These are phyloP conservation scores for Trichoderma lentiforme DNA, from an alignment of 2,329 filamentous ascomycete species.

Conservation along the genomic window DNA sequence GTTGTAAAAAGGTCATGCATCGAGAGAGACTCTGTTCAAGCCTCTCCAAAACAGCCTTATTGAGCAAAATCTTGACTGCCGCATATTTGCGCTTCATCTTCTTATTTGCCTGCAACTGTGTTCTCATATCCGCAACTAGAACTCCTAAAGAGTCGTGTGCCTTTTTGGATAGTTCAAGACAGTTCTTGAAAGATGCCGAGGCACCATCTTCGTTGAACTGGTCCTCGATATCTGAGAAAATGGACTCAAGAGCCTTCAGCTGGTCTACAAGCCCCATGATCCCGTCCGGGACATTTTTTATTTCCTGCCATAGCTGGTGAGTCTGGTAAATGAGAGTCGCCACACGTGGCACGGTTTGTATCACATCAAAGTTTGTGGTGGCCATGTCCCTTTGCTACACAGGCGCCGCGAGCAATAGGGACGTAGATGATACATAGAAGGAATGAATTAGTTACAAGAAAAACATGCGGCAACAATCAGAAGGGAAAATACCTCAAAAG, in stretches of 20 bases:
- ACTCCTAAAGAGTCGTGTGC: constrained; percentile 20
- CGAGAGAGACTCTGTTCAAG: constrained; percentile 21
- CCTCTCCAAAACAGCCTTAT: constrained; percentile 21
- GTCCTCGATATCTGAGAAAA: constrained; percentile 22
- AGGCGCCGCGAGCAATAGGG: too few relatives aligned
- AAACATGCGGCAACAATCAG: background rate
- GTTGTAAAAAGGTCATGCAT: constrained; percentile 20
- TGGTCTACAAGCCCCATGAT: constrained; percentile 23
- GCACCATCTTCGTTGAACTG: constrained; percentile 18
- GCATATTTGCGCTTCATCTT: constrained; percentile 21
- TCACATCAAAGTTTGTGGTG: constrained; percentile 26
- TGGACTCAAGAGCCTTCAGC: constrained; percentile 18
- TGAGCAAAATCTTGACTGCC: constrained; percentile 22
- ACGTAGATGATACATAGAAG: background rate
- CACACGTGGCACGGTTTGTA: constrained; percentile 24
- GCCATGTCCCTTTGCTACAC: constrained; percentile 11
- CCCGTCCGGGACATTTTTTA: constrained; percentile 25
- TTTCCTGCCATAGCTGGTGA: constrained; percentile 26
- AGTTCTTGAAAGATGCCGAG: constrained; percentile 10
- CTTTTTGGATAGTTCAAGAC: constrained; percentile 15
- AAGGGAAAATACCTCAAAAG: background rate
- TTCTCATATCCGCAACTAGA: constrained; percentile 21
- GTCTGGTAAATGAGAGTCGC: constrained; percentile 23
- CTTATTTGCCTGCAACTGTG: constrained; percentile 19
- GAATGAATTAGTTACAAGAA: background rate